phyloP scores from a whole-genome alignment of 2,329 filamentous ascomycete species.

The Hirsutella rhossiliensis region DNA sequence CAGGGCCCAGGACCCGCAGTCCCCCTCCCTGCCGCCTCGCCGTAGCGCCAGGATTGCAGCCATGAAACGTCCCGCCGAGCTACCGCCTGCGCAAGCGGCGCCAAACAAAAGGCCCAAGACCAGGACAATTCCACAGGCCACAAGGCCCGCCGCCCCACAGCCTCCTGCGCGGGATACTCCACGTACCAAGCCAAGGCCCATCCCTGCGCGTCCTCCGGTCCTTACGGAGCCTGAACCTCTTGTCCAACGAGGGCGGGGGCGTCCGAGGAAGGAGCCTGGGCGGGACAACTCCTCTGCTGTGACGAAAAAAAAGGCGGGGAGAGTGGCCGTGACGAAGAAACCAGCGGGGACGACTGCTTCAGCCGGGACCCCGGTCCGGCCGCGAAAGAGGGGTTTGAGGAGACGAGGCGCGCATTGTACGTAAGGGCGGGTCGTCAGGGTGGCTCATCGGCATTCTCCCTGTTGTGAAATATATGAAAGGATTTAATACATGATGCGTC shows the following conservation, averaged over 20 bases:
- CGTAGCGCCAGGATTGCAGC: not conserved
- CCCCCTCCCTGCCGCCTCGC: not conserved
- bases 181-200: not conserved
- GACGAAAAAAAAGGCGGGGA: no score
- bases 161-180: not conserved
- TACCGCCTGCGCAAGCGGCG: not conserved
- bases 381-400: not conserved
- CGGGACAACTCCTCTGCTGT: no score
- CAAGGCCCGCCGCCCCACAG: not conserved
- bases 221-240: not conserved
- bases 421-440: no score
- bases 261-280: not conserved
- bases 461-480: no score
- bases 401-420: no score
- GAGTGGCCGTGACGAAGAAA: not conserved
- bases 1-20: not conserved
- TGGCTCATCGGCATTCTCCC: no score
- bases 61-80: not conserved
- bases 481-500: no score
- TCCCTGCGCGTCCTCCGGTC: not conserved
- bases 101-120: not conserved
- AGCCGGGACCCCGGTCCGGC: not conserved
- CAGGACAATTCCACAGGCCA: not conserved
- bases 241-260: not conserved
- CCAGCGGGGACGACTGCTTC: not conserved